A percentile compares a stretch with the other conserved stretches of the same genome.
Evolutionary conservation across 768 basidiomycete species (phyloP).

Genomic region (Leccinum imitatum): DNA sequence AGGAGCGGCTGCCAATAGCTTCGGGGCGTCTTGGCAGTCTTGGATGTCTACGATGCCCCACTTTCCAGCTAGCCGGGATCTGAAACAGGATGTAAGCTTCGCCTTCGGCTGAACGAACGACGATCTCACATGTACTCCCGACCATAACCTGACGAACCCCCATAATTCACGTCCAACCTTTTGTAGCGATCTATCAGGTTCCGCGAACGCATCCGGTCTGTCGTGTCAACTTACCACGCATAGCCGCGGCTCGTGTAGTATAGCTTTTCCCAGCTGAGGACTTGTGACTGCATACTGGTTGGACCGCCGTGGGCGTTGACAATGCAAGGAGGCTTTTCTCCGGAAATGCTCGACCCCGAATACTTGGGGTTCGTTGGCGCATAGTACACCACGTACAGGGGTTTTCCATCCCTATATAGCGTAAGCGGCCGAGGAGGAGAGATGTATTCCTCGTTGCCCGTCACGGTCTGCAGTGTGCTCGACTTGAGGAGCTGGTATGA

Average conservation of each 20-base stretch:
- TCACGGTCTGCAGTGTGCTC: constrained; percentile 19
- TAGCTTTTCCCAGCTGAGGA: constrained; percentile 52
- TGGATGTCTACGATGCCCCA: constrained; percentile 78
- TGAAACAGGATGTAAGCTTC: constrained; percentile 20
- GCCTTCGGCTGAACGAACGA: neutral
- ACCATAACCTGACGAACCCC: constrained; percentile 75
- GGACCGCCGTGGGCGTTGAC: constrained; percentile 74
- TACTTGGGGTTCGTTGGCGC: constrained; percentile 66
- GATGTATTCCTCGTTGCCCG: constrained; percentile 32
- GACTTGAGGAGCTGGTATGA: constrained; percentile 25
- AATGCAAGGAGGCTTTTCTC: constrained; percentile 68
- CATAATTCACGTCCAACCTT: constrained; percentile 75
- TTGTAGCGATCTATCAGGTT: neutral
- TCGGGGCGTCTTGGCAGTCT: constrained; percentile 60
- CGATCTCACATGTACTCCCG: constrained; percentile 52
- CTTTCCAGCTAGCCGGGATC: constrained; percentile 50
- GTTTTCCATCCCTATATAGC: constrained; percentile 36
- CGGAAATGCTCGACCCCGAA: constrained; percentile 41
- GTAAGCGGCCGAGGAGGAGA: constrained; percentile 51
- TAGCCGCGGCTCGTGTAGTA: constrained; percentile 72
- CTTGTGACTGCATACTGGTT: constrained; percentile 47
- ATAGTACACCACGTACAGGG: constrained; percentile 65
- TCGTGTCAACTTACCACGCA: constrained; percentile 52
- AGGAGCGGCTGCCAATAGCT: constrained; percentile 43
- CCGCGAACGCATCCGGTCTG: neutral